Evolutionary conservation across 1,284 basidiomycete genomes (phyloP).

Genomic region (Ustilago hordei): DNA sequence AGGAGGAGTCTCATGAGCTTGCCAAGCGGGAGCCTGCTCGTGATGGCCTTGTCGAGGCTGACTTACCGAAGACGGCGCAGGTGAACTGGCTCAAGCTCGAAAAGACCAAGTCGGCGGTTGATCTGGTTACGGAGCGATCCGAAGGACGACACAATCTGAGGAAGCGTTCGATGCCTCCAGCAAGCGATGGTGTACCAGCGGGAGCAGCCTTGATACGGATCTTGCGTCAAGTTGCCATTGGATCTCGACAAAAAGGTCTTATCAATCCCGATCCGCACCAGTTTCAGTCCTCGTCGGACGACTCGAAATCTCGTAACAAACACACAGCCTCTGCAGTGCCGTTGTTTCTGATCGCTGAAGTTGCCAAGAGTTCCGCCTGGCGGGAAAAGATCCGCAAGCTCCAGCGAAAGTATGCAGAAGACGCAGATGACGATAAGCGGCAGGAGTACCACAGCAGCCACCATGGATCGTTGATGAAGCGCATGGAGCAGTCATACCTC

Average conservation of each 20-base stretch:
- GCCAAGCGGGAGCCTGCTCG: background rate
- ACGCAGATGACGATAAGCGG: too few species aligned
- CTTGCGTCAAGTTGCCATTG: constrained; percentile 17
- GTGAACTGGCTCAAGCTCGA: background rate
- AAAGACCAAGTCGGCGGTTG: background rate
- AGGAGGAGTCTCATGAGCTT: too few species aligned
- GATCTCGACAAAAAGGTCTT: background rate
- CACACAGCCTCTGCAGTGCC: too few species aligned
- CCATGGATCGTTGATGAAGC: too few species aligned
- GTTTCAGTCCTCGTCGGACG: background rate
- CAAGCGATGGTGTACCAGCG: background rate
- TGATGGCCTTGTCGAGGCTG: background rate
- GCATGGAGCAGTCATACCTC: too few species aligned
- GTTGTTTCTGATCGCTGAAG: too few species aligned
- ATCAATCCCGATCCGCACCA: background rate
- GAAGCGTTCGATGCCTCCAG: background rate
- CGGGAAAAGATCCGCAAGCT: too few species aligned
- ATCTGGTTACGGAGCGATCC: background rate
- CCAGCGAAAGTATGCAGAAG: too few species aligned
- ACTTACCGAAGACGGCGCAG: too few species aligned
- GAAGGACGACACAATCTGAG: background rate
- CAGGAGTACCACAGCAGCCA: too few species aligned
- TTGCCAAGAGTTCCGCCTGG: too few species aligned
- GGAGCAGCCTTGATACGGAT: background rate
- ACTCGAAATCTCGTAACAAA: background rate